Conservation (phyloP, 2,329 filamentous ascomycete species). For the Trichoderma oligosporum region DNA sequence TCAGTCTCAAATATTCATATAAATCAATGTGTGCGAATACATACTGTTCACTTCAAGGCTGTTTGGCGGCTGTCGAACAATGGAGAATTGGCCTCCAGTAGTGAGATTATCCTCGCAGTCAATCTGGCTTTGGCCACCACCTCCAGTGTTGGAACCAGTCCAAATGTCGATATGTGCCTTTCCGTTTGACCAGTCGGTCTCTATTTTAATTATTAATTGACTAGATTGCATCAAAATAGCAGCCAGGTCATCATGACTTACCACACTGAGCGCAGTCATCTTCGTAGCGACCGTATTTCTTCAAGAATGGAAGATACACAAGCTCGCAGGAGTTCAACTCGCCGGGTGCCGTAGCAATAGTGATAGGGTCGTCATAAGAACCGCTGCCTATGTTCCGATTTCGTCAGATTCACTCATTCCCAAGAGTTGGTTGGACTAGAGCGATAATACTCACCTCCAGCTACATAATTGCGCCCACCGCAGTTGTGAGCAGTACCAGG, state of each 20-base stretch:
- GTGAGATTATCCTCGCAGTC: slow-evolving; percentile 23
- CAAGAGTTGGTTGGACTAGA: background rate
- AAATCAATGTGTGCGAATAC: background rate
- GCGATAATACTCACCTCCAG: slow-evolving; percentile 15
- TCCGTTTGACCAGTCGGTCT: slow-evolving; percentile 16
- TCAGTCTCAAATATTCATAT: background rate
- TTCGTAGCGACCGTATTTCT: slow-evolving; percentile 22
- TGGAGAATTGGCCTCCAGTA: slow-evolving; percentile 19
- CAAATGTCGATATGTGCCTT: slow-evolving; percentile 23
- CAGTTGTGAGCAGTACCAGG: slow-evolving; percentile 21
- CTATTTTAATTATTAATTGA: background rate
- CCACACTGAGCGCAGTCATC: slow-evolving; percentile 22
- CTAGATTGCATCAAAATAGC: too few species aligned
- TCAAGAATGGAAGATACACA: slow-evolving; percentile 22
- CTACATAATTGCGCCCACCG: slow-evolving; percentile 18
- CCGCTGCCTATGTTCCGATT: slow-evolving; percentile 6
- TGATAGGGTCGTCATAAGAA: slow-evolving; percentile 21
- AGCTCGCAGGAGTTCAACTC: slow-evolving; percentile 21
- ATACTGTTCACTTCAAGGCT: slow-evolving; percentile 5
- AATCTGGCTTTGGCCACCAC: slow-evolving; percentile 21
- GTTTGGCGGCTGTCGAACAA: slow-evolving; percentile 18
- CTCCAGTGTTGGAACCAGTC: slow-evolving; percentile 19
- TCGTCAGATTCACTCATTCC: background rate
- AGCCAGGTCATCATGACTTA: slow-evolving; percentile 4
- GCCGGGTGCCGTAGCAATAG: slow-evolving; percentile 20